Conservation (phyloP, 139 green algal species). For the Chlamydomonas sp. region DNA sequence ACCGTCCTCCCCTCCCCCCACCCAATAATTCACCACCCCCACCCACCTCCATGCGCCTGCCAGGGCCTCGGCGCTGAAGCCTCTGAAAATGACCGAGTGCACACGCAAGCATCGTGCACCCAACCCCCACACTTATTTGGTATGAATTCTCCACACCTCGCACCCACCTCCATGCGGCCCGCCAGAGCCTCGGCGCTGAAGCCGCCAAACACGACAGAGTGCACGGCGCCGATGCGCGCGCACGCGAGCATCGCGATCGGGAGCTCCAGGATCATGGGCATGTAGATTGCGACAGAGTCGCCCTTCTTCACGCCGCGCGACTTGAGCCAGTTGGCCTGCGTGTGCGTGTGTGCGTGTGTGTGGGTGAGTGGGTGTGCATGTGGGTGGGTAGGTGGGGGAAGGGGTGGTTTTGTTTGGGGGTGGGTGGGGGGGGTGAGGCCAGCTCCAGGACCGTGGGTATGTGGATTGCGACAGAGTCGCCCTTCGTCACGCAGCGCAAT, state of each 20-base stretch:
- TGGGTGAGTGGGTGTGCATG: not conserved
- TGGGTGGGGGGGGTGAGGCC: not conserved
- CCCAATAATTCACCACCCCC: not conserved
- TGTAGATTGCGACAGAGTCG: constrained; percentile 85
- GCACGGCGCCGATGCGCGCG: constrained; percentile 51
- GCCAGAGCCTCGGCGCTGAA: constrained; percentile 32
- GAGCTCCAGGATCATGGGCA: constrained; percentile 93
- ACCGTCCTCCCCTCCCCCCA: not conserved
- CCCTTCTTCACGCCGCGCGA: constrained; percentile 71
- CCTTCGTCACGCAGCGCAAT: constrained; percentile 65
- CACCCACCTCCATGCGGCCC: constrained; percentile 17
- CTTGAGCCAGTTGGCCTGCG: constrained; percentile 81
- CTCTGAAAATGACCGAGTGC: constrained; percentile 92
- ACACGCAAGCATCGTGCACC: too few species aligned
- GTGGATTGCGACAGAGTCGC: constrained; percentile 86
- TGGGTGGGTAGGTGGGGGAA: not conserved
- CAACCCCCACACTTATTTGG: too few species aligned
- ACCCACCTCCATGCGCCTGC: constrained; percentile 39
- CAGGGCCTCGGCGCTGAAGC: constrained; percentile 87
- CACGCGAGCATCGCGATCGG: constrained; percentile 89
- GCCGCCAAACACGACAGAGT: constrained; percentile 68
- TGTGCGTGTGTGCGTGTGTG: not conserved
- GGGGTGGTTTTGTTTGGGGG: not conserved
- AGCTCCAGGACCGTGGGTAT: constrained; percentile 94
- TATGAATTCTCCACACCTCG: not conserved